Percentiles rank a stretch among this genome's conserved stretches.
These are phyloP conservation scores for Ophiostoma tasmaniense DNA, from an alignment of 2,329 filamentous ascomycete species.

Conservation along the genomic window DNA sequence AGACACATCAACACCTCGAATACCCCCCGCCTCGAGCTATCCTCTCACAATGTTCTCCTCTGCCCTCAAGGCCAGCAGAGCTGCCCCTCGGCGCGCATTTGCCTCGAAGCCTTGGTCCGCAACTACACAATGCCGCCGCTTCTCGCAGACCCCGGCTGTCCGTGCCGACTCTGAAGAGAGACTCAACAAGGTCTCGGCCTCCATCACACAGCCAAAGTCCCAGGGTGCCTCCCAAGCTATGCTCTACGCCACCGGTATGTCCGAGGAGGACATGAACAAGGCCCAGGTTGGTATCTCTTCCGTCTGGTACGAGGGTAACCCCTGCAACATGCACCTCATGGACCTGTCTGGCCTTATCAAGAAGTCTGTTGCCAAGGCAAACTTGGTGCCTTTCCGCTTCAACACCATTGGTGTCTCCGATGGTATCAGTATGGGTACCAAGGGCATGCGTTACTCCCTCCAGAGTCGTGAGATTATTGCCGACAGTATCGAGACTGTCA, in stretches of 20 bases:
- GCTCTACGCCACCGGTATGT: conserved; percentile 91
- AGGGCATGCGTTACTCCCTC: conserved; percentile 77
- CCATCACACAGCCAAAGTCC: conserved; percentile 93
- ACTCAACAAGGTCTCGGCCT: conserved; percentile 76
- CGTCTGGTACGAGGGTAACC: conserved; percentile 96
- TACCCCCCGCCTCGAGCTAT: no score
- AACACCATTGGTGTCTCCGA: conserved; percentile 98
- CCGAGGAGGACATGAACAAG: conserved; percentile 83
- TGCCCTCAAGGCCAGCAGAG: conserved; percentile 9
- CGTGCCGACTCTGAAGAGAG: conserved; percentile 38
- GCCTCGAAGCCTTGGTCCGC: conserved; percentile 3
- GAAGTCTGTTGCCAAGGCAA: conserved; percentile 55
- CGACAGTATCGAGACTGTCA: conserved; percentile 97
- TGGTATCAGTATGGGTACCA: conserved; percentile 96
- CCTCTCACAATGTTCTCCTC: conserved; percentile 14
- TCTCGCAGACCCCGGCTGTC: conserved; percentile 43
- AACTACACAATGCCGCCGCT: conserved; percentile 34
- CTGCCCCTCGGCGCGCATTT: conserved; percentile 5
- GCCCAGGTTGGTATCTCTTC: conserved; percentile 96
- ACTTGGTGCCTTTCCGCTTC: conserved; percentile 90
- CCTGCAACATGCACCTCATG: conserved; percentile 98
- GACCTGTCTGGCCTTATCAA: conserved; percentile 72
- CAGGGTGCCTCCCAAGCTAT: conserved; percentile 98
- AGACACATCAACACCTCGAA: not conserved
- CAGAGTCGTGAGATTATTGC: conserved; percentile 96